Conservation (phyloP, 129 eudicot species). For the Lactuca sativa region DNA sequence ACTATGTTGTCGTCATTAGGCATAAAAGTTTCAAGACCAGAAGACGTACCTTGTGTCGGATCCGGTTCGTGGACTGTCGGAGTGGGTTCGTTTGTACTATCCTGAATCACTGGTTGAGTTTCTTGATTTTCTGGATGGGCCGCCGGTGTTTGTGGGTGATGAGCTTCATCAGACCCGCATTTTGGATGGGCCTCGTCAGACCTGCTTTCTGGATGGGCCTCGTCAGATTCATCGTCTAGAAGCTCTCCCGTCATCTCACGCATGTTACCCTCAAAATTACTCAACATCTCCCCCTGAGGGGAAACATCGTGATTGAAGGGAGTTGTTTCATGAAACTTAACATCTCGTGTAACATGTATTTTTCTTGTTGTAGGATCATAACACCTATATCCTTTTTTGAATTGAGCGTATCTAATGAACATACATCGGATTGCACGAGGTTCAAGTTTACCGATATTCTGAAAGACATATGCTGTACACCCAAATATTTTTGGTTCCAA, state of each 20-base stretch:
- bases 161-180: no score
- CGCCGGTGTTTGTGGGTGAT: background rate
- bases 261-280: background rate
- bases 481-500: slow-evolving; percentile 22
- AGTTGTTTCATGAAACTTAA: no score
- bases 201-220: no score
- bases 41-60: background rate
- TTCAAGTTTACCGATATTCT: background rate
- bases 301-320: background rate
- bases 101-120: no score
- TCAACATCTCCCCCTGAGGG: background rate
- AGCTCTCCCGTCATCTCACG: background rate
- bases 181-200: no score
- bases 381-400: no score
- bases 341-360: no score
- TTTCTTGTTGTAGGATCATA: no score
- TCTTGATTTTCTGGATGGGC: background rate
- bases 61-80: background rate
- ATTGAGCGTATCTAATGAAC: no score
- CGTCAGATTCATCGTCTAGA: background rate
- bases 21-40: no score
- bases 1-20: background rate
- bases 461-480: slow-evolving; percentile 12
- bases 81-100: background rate
- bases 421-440: background rate